Conservation (phyloP, 2,329 filamentous ascomycete genomes). For the Fonsecaea nubica region DNA sequence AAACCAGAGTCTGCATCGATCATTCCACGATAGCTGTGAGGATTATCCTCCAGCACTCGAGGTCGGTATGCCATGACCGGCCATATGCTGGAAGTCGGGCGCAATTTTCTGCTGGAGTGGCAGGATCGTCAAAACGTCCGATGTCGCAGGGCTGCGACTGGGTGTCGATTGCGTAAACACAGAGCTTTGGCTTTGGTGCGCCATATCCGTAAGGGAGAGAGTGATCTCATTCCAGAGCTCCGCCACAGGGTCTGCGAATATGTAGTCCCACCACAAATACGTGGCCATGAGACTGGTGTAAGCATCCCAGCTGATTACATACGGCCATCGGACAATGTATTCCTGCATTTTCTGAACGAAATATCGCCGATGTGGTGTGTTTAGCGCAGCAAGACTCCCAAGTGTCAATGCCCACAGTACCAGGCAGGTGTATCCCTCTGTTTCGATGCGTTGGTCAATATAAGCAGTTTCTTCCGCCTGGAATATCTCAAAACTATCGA, state of each 20-base stretch:
- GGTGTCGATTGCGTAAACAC: background rate
- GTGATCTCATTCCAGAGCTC: conserved; percentile 19
- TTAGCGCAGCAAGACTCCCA: conserved; percentile 21
- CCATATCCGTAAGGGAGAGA: background rate
- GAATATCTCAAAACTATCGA: conserved; percentile 24
- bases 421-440: conserved; percentile 10
- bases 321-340: conserved; percentile 12
- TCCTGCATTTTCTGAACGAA: conserved; percentile 21
- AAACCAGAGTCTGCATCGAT: background rate
- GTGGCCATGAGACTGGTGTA: conserved; percentile 23
- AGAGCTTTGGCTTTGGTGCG: background rate
- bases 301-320: conserved; percentile 9
- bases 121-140: background rate
- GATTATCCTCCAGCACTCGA: conserved; percentile 5
- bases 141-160: background rate
- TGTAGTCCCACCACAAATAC: conserved; percentile 30
- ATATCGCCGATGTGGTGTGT: conserved; percentile 14
- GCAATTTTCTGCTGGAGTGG: background rate
- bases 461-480: background rate
- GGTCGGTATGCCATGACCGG: conserved; percentile 2
- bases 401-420: conserved; percentile 24
- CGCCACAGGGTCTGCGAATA: conserved; percentile 20
- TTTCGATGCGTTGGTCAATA: background rate
- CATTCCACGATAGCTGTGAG: background rate
- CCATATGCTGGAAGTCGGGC: background rate